Base-by-base conservation (phyloP, 164 flowering plant genomes). In the Akebia trifoliata region DNA sequence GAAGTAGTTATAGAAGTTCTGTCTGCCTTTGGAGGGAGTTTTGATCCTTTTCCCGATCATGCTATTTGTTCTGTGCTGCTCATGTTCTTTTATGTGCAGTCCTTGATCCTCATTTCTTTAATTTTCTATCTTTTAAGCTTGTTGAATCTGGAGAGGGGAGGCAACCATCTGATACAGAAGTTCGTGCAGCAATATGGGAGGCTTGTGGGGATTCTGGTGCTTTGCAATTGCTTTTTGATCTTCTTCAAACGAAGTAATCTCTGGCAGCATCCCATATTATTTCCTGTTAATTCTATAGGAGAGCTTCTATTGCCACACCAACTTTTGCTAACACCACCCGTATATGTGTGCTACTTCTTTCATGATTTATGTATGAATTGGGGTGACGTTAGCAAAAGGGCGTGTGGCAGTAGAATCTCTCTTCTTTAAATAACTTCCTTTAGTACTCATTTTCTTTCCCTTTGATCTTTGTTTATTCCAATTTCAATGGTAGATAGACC, bases 161-260 rank as follows among this genome's bases (percentile, higher is more conserved):
- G 68, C 77, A 81, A 61, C 96, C 87, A 61, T 74, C 93, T 12
- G 87, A 81, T 48, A 29, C 77, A 14, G 99, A 94, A 75, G 91
- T 86, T 59, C 83, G 76, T 56, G 78, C 87, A 28, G 96, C 99
- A 37, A 74, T 88, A 25, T 94, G 99, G 99, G 99, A 94, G 75
- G 81, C 77, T 48, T 88, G 96, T 72, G 99, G 99, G 39, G 96
- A 94, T 76, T 78, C 91, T 63, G 94, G 99, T 59, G 99, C 97
- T 62, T 47, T 94, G 44, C 99, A 86, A 54, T 65, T 94, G 71
- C 95, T 94, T 60, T 83, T 90, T 65, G 96, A 94, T 77, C 90
- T 90, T 72, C 86, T 94, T 66, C 76, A 82, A 31, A 67, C 44
- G 50, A 94, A 84, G 99, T 90, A 83, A 70, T 42, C 14, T 18